Evolutionary conservation across 805 yeast species (phyloP).

Genomic region (Middelhovenomyces tepae): DNA sequence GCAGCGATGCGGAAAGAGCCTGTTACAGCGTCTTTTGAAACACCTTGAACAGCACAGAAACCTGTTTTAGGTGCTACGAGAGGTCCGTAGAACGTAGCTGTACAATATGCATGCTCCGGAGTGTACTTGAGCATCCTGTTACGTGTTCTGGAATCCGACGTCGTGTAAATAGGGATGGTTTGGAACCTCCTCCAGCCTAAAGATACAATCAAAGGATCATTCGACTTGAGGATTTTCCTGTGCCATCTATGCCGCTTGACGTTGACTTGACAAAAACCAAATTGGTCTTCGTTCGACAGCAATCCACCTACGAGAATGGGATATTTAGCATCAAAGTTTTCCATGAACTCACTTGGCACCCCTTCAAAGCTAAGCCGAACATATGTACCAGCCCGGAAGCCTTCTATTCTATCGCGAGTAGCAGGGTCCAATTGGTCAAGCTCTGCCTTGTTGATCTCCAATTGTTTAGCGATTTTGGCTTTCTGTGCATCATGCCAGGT

Average conservation of each 20-base stretch:
- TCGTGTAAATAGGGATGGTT: slow-evolving; percentile 89
- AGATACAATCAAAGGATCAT: slow-evolving; percentile 89
- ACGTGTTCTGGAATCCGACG: slow-evolving; percentile 95
- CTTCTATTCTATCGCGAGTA: slow-evolving; percentile 79
- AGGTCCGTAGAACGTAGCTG: slow-evolving; percentile 95
- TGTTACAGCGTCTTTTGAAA: slow-evolving; percentile 73
- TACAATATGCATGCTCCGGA: slow-evolving; percentile 96
- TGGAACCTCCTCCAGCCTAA: slow-evolving; percentile 99
- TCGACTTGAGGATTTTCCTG: slow-evolving; percentile 86
- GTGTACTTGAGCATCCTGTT: slow-evolving; percentile 97
- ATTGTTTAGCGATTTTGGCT: slow-evolving; percentile 92
- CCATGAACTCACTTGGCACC: slow-evolving; percentile 83
- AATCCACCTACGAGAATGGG: slow-evolving; percentile 90
- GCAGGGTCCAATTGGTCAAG: slow-evolving; percentile 59
- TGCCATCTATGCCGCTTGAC: slow-evolving; percentile 99
- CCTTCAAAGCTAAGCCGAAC: slow-evolving; percentile 78
- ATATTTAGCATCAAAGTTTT: slow-evolving; percentile 73
- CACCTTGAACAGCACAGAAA: slow-evolving; percentile 88
- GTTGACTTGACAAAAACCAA: slow-evolving; percentile 88
- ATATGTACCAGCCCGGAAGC: slow-evolving; percentile 87
- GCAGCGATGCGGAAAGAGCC: slow-evolving; percentile 93
- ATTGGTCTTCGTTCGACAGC: slow-evolving; percentile 80
- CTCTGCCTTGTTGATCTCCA: slow-evolving; percentile 78
- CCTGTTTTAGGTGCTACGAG: slow-evolving; percentile 96
- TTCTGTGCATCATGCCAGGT: slow-evolving; percentile 98